phyloP scores from a whole-genome alignment of 2,329 filamentous ascomycete species.

The Monilinia laxa region DNA sequence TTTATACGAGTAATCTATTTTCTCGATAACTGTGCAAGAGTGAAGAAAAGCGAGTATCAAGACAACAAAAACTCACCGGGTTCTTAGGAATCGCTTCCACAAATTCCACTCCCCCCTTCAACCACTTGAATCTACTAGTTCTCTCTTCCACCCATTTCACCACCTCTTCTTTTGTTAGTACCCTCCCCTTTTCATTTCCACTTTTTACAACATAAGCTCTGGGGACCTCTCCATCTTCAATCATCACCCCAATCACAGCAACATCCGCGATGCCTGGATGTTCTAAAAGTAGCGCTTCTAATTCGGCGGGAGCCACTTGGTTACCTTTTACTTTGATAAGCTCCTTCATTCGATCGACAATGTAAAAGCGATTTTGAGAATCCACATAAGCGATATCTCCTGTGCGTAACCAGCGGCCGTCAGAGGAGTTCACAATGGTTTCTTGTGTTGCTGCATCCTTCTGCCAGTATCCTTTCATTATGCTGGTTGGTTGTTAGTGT shows the following conservation, averaged over 20 bases:
- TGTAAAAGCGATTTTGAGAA: conserved; percentile 75
- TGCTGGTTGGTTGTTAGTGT: conserved; percentile 28
- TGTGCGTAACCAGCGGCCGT: conserved; percentile 68
- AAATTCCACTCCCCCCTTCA: conserved; percentile 67
- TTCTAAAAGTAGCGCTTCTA: conserved; percentile 47
- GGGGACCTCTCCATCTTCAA: conserved; percentile 52
- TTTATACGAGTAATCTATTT: too few relatives aligned
- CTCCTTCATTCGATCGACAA: conserved; percentile 65
- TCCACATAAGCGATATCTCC: conserved; percentile 63
- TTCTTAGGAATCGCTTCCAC: conserved; percentile 70
- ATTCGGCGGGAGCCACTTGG: conserved; percentile 50
- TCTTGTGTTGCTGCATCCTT: conserved; percentile 62
- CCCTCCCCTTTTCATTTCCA: conserved; percentile 35
- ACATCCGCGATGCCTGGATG: conserved; percentile 46
- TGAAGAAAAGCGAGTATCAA: background rate
- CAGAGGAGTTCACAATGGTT: conserved; percentile 61
- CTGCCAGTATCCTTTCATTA: conserved; percentile 59
- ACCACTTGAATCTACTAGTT: conserved; percentile 63
- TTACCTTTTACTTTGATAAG: conserved; percentile 52
- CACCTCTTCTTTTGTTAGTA: conserved; percentile 46
- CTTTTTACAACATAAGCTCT: conserved; percentile 56
- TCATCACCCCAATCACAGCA: conserved; percentile 48
- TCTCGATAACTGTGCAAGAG: background rate
- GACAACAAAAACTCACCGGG: conserved; percentile 41
- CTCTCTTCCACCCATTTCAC: conserved; percentile 57